Evolutionary conservation across 139 green algal genomes (phyloP).

Genomic region (Chlorokybus atmophyticus): DNA sequence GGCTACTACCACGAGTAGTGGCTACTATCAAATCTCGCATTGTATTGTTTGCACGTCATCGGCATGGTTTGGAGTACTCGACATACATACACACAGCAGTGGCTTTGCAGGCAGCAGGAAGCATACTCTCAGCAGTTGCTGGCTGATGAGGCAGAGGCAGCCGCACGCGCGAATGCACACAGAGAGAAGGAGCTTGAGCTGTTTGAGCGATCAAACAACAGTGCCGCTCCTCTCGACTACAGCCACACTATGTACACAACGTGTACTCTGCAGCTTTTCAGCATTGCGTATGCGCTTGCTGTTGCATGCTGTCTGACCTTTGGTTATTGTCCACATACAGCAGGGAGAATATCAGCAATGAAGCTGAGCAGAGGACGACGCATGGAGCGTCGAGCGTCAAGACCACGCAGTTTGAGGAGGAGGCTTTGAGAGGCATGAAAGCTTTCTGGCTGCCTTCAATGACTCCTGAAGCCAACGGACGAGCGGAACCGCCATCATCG

Average conservation of each 20-base stretch:
- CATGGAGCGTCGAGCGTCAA: slow-evolving; percentile 25
- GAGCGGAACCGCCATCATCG: slow-evolving; percentile 9
- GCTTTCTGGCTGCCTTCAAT: slow-evolving; percentile 33
- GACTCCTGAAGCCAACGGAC: slow-evolving; percentile 20
- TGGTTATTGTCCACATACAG: neutral
- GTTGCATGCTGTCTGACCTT: neutral
- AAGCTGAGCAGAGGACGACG: neutral
- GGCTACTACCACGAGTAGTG: neutral
- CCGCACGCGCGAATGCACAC: neutral
- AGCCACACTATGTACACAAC: neutral
- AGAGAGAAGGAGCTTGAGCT: slow-evolving; percentile 11
- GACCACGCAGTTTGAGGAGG: slow-evolving; percentile 26
- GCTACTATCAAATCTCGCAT: neutral
- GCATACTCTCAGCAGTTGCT: slow-evolving; percentile 12
- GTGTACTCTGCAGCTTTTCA: neutral
- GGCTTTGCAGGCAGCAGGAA: slow-evolving; percentile 21
- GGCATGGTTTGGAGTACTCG: neutral
- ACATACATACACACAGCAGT: no score
- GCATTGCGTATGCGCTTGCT: neutral
- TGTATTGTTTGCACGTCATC: neutral
- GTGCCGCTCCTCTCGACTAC: slow-evolving; percentile 1
- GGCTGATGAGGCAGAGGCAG: slow-evolving; percentile 9
- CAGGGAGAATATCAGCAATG: neutral
- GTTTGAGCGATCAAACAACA: slow-evolving; percentile 30
- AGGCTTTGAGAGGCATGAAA: slow-evolving; percentile 26